Conservation (phyloP, 2,329 filamentous ascomycete genomes). For the Tolypocladium capitatum region DNA sequence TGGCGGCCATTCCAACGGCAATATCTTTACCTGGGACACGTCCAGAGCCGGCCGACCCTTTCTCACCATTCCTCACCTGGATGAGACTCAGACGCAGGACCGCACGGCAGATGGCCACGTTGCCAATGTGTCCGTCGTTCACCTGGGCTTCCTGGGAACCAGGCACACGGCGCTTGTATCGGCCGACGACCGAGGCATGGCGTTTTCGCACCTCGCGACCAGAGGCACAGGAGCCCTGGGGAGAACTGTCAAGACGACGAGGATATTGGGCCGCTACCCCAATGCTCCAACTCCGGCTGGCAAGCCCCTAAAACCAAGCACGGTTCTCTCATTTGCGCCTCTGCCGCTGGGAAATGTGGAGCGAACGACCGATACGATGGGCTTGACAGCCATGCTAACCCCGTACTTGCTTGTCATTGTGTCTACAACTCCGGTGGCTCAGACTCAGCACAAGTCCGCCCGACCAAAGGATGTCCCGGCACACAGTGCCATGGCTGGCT, state of each 20-base stretch:
- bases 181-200: constrained; percentile 91
- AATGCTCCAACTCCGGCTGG: constrained; percentile 47
- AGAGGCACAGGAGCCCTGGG: constrained; percentile 78
- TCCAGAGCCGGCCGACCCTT: constrained; percentile 73
- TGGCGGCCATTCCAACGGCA: constrained; percentile 76
- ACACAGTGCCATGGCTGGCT: constrained; percentile 86
- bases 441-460: constrained; percentile 89
- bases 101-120: constrained; percentile 72
- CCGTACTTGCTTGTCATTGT: constrained; percentile 94
- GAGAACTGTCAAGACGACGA: constrained; percentile 73
- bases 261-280: constrained; percentile 86
- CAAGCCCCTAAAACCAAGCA: constrained; percentile 76
- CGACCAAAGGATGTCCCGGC: constrained; percentile 82
- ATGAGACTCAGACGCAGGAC: constrained; percentile 48
- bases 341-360: constrained; percentile 91
- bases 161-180: constrained; percentile 90
- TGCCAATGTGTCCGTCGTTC: constrained; percentile 62
- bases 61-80: constrained; percentile 68
- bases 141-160: constrained; percentile 90
- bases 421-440: constrained; percentile 88
- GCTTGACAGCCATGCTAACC: constrained; percentile 86
- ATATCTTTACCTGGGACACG: constrained; percentile 96
- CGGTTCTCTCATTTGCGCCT: constrained; percentile 81
- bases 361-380: constrained; percentile 73
- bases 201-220: constrained; percentile 91